Base-by-base conservation (phyloP, 257 asterid species). In the Ilex aquifolium region DNA sequence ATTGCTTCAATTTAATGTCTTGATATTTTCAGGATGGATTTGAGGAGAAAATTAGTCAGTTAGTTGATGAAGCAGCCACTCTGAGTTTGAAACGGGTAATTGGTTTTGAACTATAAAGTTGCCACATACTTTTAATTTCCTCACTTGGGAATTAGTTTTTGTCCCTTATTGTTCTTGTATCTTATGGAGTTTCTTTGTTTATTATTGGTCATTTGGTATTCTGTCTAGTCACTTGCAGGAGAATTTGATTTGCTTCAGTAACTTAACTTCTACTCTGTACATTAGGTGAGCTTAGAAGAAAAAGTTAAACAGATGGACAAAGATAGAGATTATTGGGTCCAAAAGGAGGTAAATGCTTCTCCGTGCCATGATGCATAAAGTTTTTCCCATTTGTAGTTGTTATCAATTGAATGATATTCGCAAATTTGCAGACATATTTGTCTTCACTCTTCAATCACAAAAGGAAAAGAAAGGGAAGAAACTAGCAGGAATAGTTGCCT, bases 261-360 rank as follows among this genome's bases (percentile, higher is more conserved):
- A 59, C 50, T 65, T 62, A 50, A 70, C 42, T 59, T 51, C 49
- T 30, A 39, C 64, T 59, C 56, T 74, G 74, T 60, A 72, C 56
- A 60, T 44, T 82, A 85, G 94, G 86, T 65, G 62, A 75, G 77
- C 77, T 80, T 84, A 66, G 83, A 80, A 64, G 84, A 80, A 65
- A 81, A 64, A 74, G 68, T 82, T 67, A 76, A 73, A 69, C 82
- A 87, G 57, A 71, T 79, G 81, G 95, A 84, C 56, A 69, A 56
- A 65, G 94, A 84, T 55, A 80, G 75, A 71, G 84, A 80, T 59
- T 66, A 71, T 49, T 81, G 83, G 89, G 57, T 72, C 65, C 73
- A 74, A 61, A 82, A 80, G 77, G 91, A 84, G 95, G 96, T 88
- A 70, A 67, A 40, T 65, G 51, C 57, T 70, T 60, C 61, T 61